Base-by-base conservation (phyloP, 2,329 filamentous ascomycete genomes). In the Talaromyces verruculosus region DNA sequence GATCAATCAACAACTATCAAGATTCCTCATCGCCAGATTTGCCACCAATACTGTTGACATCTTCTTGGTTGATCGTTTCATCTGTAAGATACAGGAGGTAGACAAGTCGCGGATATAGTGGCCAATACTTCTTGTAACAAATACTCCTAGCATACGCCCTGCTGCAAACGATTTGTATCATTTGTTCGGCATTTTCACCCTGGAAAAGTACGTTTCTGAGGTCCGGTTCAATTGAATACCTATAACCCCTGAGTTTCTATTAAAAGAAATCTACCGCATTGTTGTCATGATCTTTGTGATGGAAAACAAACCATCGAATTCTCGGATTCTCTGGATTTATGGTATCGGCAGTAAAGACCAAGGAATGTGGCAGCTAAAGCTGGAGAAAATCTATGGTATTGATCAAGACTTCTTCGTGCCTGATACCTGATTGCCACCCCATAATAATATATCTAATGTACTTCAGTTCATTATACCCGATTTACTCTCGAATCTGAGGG, bases 41-140 rank as follows among this genome's bases (percentile, higher is more conserved):
- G 39, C 58, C 25, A 8, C 39, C 47, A 17, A 39, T 61, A 61
- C 58, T 61, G 35, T 47, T 39, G 11, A n/a, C 58, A 47, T 61
- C 58, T 61, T 25, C 58, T 61, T 45, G 58, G 58, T 61, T 61
- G 58, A 61, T 45, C 39, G 5, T 45, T 61, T 47, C 15, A 39
- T 39, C 11, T 28, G 35, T 45, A 1, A 47, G 39, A 61, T 61
- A 61, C 22, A 61, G 39, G 13, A 61, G 58, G 39, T 61, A 61
- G 58, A 61, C 58, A 33, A 61, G 58, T 45, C 41, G 37, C 58
- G 58, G 58, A 45, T 61, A 61, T 33, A 61, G 17, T 43, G 37
- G 58, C 58, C 22, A 51, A 39, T n/a, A 33, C 30, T 33, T 33
- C 30, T 33, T 33, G 30, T 33, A 33, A 33, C 30, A 33, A 33